Percentiles rank a stretch among this genome's conserved stretches.
Conservation (phyloP, 1,139 yeast species). For the Scheffersomyces cryptocercus region DNA sequence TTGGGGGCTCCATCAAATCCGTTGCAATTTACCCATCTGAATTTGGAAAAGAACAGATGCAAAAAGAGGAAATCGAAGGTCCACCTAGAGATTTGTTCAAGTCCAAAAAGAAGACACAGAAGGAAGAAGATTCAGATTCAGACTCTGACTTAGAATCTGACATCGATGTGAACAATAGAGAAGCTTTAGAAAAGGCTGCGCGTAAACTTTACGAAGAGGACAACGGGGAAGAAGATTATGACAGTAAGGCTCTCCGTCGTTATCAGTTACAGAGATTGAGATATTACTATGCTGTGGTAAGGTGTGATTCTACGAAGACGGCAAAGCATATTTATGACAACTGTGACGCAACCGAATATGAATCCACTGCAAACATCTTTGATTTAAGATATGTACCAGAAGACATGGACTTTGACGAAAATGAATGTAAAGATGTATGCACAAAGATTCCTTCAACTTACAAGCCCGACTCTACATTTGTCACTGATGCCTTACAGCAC, state of each 20-base stretch:
- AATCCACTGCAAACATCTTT: constrained; percentile 91
- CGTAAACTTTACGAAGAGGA: constrained; percentile 71
- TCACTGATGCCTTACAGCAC: constrained; percentile 91
- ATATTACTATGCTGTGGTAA: constrained; percentile 92
- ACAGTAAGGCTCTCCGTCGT: constrained; percentile 61
- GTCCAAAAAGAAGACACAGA: constrained; percentile 30
- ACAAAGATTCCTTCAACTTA: constrained; percentile 71
- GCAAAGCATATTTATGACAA: constrained; percentile 77
- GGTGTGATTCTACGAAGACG: constrained; percentile 73
- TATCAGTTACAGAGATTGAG: constrained; percentile 86
- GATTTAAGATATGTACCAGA: constrained; percentile 93
- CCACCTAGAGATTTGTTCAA: constrained; percentile 86
- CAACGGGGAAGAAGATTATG: constrained; percentile 71
- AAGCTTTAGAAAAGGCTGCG: constrained; percentile 53
- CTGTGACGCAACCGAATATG: constrained; percentile 95
- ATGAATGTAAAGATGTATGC: constrained; percentile 72
- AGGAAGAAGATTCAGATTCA: constrained; percentile 24
- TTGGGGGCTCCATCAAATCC: constrained; percentile 67
- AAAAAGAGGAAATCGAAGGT: constrained; percentile 85
- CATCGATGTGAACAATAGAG: constrained; percentile 41
- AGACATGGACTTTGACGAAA: constrained; percentile 80
- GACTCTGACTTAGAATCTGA: constrained; percentile 51
- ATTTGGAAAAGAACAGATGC: constrained; percentile 91
- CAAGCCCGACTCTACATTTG: constrained; percentile 75
- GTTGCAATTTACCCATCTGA: constrained; percentile 87